Percentiles rank a stretch among this genome's conserved stretches.
phyloP scores from a whole-genome alignment of 2,329 filamentous ascomycete genomes.

The Sordariomycetes sp. region DNA sequence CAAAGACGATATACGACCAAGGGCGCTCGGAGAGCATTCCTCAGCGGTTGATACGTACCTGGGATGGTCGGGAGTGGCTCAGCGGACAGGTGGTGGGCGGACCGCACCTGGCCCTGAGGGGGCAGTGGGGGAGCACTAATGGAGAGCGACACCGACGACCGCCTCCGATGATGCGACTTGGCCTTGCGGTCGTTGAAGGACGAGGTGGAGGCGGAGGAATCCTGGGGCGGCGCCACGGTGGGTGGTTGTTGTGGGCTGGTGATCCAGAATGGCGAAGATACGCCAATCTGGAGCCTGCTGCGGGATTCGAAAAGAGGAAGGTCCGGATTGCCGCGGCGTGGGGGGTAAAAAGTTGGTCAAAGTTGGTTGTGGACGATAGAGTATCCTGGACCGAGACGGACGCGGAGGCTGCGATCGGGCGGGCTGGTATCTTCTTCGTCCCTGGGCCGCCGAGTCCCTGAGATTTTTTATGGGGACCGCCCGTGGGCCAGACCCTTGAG shows the following conservation, averaged over 20 bases:
- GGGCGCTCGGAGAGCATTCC: background rate
- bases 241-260: background rate
- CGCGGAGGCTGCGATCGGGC: background rate
- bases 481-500: background rate
- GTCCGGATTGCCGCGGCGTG: background rate
- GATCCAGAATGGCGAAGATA: background rate
- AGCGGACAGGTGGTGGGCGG: constrained; percentile 19
- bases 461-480: background rate
- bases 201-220: constrained; percentile 1
- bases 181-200: constrained; percentile 3
- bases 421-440: background rate
- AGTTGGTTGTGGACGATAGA: background rate
- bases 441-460: background rate
- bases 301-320: background rate
- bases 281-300: background rate
- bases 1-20: background rate
- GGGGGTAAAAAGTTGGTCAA: background rate
- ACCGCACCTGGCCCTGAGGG: constrained; percentile 3
- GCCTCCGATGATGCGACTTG: constrained; percentile 17
- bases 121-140: constrained; percentile 7
- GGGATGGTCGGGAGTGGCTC: constrained; percentile 39
- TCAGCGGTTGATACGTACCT: constrained; percentile 30
- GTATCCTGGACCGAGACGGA: background rate
- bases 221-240: background rate
- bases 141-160: constrained; percentile 19